Base-by-base conservation (phyloP, 192 early-diverging fungal genomes). In the Rhizophlyctis rosea region DNA sequence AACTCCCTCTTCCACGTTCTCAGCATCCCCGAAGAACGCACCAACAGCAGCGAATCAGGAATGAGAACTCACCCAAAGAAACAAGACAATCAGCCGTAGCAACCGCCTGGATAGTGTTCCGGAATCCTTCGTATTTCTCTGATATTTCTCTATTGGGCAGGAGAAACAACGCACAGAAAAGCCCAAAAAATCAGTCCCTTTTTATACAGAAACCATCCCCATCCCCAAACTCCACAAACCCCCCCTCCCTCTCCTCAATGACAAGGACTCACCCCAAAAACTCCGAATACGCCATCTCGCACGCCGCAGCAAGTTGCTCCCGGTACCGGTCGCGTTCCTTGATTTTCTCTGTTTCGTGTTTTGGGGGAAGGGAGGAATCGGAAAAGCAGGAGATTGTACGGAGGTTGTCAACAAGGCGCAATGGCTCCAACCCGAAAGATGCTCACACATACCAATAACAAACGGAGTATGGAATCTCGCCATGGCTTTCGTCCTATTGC, bases 381-480 rank as follows among this genome's bases (percentile, higher is more conserved):
- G n/a, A n/a, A n/a, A n/a, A n/a, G n/a, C n/a, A n/a, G n/a, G n/a
- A n/a, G n/a, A n/a, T n/a, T n/a, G n/a, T n/a, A n/a, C n/a, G n/a
- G n/a, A n/a, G n/a, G n/a, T n/a, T n/a, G n/a, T n/a, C n/a, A n/a
- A n/a, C n/a, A n/a, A n/a, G n/a, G n/a, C n/a, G n/a, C n/a, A n/a
- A n/a, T n/a, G n/a, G n/a, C n/a, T n/a, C n/a, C n/a, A n/a, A n/a
- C n/a, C n/a, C n/a, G n/a, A n/a, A n/a, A n/a, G n/a, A n/a, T n/a
- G n/a, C n/a, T n/a, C n/a, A n/a, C n/a, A n/a, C n/a, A n/a, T n/a
- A 72, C 70, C 70, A 27, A 83, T 57, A 0, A 87, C 61, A 34
- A 70, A 67, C 9, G 84, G 84, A 0, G 86, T 82, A 65, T 88
- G 89, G 51, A 87, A 91, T 13, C 87, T 76, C 0, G 86, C 82